Base-by-base conservation (phyloP, 225 moss, liverwort and hornwort genomes). In the Climacium dendroides region DNA sequence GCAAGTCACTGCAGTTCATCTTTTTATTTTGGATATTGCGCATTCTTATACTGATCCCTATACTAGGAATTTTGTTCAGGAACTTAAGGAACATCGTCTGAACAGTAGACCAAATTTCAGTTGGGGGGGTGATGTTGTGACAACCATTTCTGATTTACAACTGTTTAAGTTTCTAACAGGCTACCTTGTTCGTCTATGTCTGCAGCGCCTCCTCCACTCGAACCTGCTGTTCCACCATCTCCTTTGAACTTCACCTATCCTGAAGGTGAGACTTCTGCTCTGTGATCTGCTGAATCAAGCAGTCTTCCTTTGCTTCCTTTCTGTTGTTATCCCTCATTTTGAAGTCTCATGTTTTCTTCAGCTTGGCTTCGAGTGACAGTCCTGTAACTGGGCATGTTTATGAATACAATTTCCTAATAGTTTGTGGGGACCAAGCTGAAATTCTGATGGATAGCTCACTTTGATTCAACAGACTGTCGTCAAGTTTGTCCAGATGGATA, bases 401-500 rank as follows among this genome's bases (percentile, higher is more conserved):
- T 72, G 78, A 73, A 69, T n/a, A 37, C 37, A 74, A 35, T 10
- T 55, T 86, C 63, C 5, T 30, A 30, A 83, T 81, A 25, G 78
- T 77, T 16, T 71, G 48, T 45, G 47, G 70, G 54, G 55, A n/a
- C 15, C 70, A 58, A 83, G 52, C 48, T 45, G 67, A 53, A 79
- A 64, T 83, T 80, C 63, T 89, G 61, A 90, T 37, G 48, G 39
- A 63, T 26, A 12, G 16, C 37, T 61, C 62, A 34, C 85, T 60
- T 91, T 83, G 61, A 45, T 78, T 67, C 57, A 66, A 73, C 89
- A 93, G 93, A 91, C 78, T 93, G 93, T 72, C 93, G 89, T 72
- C 91, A 89, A 87, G 78, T 75, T 83, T 95, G 95, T 83, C 90
- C 92, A 64, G 91, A 94, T 87, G 95, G 95, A 54, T 93, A 94